phyloP scores from a whole-genome alignment of 73 alveolate species.

The Paramecium sonneborni region DNA sequence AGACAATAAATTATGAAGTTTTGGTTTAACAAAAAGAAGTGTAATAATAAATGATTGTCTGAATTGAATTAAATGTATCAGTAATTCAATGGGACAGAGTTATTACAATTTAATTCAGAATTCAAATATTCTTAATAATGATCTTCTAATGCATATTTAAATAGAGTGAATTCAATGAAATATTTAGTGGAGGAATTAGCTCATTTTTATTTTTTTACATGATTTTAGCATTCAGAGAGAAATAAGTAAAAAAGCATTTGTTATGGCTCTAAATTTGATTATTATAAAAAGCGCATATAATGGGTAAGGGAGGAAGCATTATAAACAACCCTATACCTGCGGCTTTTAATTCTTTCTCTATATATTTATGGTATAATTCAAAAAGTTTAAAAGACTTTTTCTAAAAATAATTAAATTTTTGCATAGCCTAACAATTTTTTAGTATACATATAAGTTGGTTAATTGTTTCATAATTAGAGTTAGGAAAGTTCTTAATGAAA shows the following conservation, averaged over 20 bases:
- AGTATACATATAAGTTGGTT: constrained; percentile 45
- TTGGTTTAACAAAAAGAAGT: constrained; percentile 93
- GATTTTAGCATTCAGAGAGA: no score
- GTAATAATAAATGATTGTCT: constrained; percentile 56
- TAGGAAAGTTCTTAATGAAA: not conserved
- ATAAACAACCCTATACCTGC: constrained; percentile 61
- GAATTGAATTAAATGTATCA: constrained; percentile 94
- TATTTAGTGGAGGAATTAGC: no score
- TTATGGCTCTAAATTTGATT: no score
- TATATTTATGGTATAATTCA: not conserved
- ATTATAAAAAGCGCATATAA: no score
- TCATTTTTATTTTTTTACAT: no score
- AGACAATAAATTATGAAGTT: constrained; percentile 93
- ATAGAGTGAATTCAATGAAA: no score
- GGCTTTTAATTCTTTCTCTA: not conserved
- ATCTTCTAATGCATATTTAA: no score
- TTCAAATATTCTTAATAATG: no score
- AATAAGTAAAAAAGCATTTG: no score
- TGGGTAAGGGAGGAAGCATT: constrained; percentile 83
- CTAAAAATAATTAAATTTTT: not conserved
- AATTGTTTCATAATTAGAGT: constrained; percentile 32
- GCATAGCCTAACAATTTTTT: constrained; percentile 20
- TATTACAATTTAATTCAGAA: no score
- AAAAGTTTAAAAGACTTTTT: not conserved
- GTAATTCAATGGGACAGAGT: constrained; percentile 98